Percentiles rank a stretch among this genome's conserved stretches.
Conservation (phyloP, 805 yeast species). For the Blastobotrys americana region DNA sequence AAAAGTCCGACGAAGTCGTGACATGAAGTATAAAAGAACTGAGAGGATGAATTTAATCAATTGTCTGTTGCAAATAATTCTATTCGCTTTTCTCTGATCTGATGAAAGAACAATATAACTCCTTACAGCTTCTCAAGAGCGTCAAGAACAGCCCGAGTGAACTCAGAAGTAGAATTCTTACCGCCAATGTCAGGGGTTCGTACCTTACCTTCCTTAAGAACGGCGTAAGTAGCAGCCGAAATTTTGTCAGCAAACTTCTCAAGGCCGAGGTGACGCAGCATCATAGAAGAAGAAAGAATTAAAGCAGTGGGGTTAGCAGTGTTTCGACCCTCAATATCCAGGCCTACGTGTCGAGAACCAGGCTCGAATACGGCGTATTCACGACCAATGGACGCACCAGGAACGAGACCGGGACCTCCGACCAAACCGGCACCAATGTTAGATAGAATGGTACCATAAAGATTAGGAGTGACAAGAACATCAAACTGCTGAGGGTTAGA, state of each 20-base stretch:
- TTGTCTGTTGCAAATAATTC: no score
- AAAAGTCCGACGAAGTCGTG: no score
- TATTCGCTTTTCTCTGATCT: no score
- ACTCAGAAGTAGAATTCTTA: slow-evolving; percentile 78
- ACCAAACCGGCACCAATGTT: slow-evolving; percentile 96
- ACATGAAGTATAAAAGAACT: no score
- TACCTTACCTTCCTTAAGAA: slow-evolving; percentile 77
- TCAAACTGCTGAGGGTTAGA: slow-evolving; percentile 97
- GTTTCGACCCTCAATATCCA: slow-evolving; percentile 90
- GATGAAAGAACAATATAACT: slow-evolving; percentile 9
- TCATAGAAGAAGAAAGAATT: slow-evolving; percentile 83
- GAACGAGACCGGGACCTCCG: slow-evolving; percentile 98
- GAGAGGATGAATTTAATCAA: no score
- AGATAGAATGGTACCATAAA: slow-evolving; percentile 95
- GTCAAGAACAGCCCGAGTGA: slow-evolving; percentile 81
- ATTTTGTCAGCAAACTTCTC: slow-evolving; percentile 79
- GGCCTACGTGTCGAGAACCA: slow-evolving; percentile 98
- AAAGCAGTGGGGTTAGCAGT: slow-evolving; percentile 97
- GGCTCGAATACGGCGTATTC: slow-evolving; percentile 98
- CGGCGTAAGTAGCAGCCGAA: slow-evolving; percentile 81
- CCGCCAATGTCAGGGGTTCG: slow-evolving; percentile 94
- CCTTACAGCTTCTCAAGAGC: slow-evolving; percentile 42
- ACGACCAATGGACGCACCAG: slow-evolving; percentile 97
- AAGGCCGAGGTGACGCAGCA: slow-evolving; percentile 93
- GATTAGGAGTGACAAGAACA: slow-evolving; percentile 94